phyloP scores from a whole-genome alignment of 805 yeast species.

The Metschnikowia sp. region DNA sequence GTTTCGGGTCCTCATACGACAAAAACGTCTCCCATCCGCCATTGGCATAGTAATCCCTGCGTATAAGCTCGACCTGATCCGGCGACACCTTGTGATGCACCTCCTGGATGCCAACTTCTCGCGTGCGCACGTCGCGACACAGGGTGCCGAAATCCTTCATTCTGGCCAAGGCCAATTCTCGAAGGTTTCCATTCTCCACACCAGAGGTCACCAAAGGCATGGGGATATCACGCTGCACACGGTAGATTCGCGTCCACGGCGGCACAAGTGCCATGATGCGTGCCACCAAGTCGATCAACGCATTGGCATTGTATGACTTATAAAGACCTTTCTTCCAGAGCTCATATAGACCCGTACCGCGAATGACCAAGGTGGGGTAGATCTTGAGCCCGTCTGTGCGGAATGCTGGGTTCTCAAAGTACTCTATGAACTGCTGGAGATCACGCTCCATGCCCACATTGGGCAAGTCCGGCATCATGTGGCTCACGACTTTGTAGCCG shows the following conservation, averaged over 20 bases:
- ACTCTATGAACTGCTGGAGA: slow-evolving; percentile 90
- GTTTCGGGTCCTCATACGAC: slow-evolving; percentile 94
- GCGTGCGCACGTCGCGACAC: slow-evolving; percentile 93
- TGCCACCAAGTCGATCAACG: slow-evolving; percentile 90
- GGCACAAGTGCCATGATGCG: slow-evolving; percentile 94
- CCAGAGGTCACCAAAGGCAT: slow-evolving; percentile 98
- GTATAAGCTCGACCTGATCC: slow-evolving; percentile 91
- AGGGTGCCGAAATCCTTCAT: slow-evolving; percentile 97
- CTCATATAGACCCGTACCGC: slow-evolving; percentile 97
- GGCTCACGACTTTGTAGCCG: slow-evolving; percentile 95
- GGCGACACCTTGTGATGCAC: slow-evolving; percentile 96
- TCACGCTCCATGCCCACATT: slow-evolving; percentile 99
- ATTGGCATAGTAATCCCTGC: slow-evolving; percentile 95
- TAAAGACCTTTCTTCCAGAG: slow-evolving; percentile 96
- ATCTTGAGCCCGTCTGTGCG: slow-evolving; percentile 95
- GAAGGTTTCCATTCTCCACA: slow-evolving; percentile 93
- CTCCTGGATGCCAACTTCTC: slow-evolving; percentile 98
- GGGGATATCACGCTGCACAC: slow-evolving; percentile 98
- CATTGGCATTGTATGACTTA: slow-evolving; percentile 92
- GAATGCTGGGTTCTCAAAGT: slow-evolving; percentile 94
- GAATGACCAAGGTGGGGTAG: slow-evolving; percentile 92
- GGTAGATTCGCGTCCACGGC: slow-evolving; percentile 98
- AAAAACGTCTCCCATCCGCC: slow-evolving; percentile 99
- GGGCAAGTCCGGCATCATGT: slow-evolving; percentile 99
- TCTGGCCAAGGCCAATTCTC: slow-evolving; percentile 93